These are phyloP conservation scores for Cordyceps fumosorosea DNA, from an alignment of 2,329 filamentous ascomycete species.

Conservation along the genomic window DNA sequence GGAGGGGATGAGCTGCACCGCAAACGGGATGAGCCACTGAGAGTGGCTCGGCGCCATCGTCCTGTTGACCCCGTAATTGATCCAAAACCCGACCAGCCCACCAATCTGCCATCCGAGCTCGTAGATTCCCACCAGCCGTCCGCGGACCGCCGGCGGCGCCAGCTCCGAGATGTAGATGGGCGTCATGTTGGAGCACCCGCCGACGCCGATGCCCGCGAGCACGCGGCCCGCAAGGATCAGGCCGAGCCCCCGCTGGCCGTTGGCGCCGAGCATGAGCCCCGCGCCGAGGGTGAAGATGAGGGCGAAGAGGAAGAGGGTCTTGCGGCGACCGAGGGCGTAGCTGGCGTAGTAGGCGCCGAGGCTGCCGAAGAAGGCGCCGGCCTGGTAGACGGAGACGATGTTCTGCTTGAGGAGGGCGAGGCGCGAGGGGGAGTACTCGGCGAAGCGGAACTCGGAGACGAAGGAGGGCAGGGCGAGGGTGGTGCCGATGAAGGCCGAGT, in stretches of 20 bases:
- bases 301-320: conserved; percentile 54
- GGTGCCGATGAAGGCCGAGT: conserved; percentile 73
- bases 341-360: conserved; percentile 59
- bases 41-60: conserved; percentile 38
- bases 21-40: conserved; percentile 61
- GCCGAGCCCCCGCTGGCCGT: conserved; percentile 54
- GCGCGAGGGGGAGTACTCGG: conserved; percentile 36
- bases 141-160: conserved; percentile 56
- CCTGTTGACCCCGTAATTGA: conserved; percentile 56
- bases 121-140: conserved; percentile 59
- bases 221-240: conserved; percentile 56
- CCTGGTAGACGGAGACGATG: conserved; percentile 76
- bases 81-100: conserved; percentile 58
- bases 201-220: conserved; percentile 57
- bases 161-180: conserved; percentile 57
- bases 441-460: conserved; percentile 59
- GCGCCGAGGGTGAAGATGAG: conserved; percentile 63
- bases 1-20: conserved; percentile 60
- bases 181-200: conserved; percentile 56
- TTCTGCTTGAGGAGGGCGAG: conserved; percentile 61
- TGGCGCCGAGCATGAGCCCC: conserved; percentile 65
- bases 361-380: conserved; percentile 78
- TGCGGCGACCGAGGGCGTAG: conserved; percentile 61
- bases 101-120: conserved; percentile 61
- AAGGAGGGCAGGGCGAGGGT: conserved; percentile 68